Evolutionary conservation across 208 protist genomes (phyloP), one percentile per base, ranked within the genome.

Genomic region (Tritrichomonas foetus): DNA sequence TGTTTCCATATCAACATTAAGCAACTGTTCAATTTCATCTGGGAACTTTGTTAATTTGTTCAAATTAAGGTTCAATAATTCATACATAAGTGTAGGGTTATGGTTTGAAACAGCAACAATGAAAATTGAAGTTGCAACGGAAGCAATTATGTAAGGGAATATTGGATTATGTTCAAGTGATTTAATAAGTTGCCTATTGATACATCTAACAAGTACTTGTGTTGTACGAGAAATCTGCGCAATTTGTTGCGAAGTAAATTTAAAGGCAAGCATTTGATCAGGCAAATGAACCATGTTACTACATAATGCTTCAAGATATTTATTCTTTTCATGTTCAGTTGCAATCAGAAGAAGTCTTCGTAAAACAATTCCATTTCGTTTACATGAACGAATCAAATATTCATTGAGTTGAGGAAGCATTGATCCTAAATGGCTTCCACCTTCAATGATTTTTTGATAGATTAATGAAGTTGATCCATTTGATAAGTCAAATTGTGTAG

Each of bases 161-260:
- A 61, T 50, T 39, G 47, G 30, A 11, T 25, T 8, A n/a, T 30
- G 22, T 16, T 89, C 44, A 16, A 9, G 2, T 27, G 33, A 27
- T 41, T 53, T 27, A 61, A 89, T 27, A 33, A 89, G 20, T 8
- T 50, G 22, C 9, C 16, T 11, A 57, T 89, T 89, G 22, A 89
- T 61, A n/a, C 25, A 57, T 22, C 3, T 57, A 50, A 89, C 57
- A 39, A 89, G 25, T 13, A 89, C 47, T 16, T 57, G 47, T 16
- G 47, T 49, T 39, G 78, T 89, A 39, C 44, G 78, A 57, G 47
- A 44, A 20, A 89, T n/a, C 39, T 89, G 78, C 0, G 78, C 44
- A 39, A 89, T 89, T 57, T 89, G 78, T 50, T 89, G 78, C 36
- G 41, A 8, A 55, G 78, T 53, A 20, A 89, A 53, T n/a, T 89